Base-by-base conservation (phyloP, 805 yeast genomes). In the Komagataella pseudopastoris region DNA sequence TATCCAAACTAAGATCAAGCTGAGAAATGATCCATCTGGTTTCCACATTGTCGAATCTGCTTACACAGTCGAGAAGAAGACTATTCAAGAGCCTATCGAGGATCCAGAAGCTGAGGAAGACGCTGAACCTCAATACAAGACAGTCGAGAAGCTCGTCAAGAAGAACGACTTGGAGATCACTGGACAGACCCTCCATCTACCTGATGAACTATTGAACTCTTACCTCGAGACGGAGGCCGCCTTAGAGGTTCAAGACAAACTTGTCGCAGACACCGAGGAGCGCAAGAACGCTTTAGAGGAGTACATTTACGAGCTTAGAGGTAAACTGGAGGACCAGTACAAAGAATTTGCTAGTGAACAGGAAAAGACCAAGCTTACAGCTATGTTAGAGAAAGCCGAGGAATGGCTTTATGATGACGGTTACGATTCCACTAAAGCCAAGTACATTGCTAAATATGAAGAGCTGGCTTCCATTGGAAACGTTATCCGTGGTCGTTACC, bases 331-430 rank as follows among this genome's bases (percentile, higher is more conserved):
- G 54, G 99, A 89, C 52, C 83, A 82, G 62, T 91, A 91, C 68
- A 78, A 86, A 59, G 82, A 76, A 61, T 93, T 90, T 67, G 96
- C 97, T 53, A 77, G 85, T 59, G 95, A 85, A 54, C 88, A 81
- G 63, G 99, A 93, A 79, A 91, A 91, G 80, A 74, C 72, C 57
- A 85, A 78, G 65, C 77, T 93, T 63, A 68, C 78, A 49, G 85
- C 72, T 55, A 77, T 85, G 77, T 78, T 93, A 66, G 67, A 76
- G 64, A 84, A 82, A 69, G 81, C 98, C 58, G 99, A 93, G 78
- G 96, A 91, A 66, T 93, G 99, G 99, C 81, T 93, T 64, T 93
- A 93, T 71, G 96, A 86, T 56, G 99, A 89, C 53, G 98, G 98
- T 65, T 89, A 87, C 67, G 99, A 93, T 70, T 80, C 97, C 56